Base-by-base conservation (phyloP, 2,329 filamentous ascomycete species). In the Ceratocystis diversiconidia region DNA sequence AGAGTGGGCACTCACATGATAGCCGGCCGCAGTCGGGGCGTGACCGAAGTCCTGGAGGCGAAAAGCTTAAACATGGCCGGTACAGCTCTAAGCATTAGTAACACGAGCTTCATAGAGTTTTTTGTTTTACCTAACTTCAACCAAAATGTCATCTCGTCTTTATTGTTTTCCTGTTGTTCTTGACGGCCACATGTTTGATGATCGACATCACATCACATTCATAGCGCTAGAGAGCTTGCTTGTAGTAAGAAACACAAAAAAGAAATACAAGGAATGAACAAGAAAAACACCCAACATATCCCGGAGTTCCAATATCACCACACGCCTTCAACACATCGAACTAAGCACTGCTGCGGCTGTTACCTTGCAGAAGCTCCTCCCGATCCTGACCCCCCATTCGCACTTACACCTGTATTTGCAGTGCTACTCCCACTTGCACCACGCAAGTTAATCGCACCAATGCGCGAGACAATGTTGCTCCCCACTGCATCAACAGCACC, bases 401-500 rank as follows among this genome's bases (percentile, higher is more conserved):
- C 50, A 12, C 41, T 44, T 5, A 17, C 59, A n/a, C 55, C 28
- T 19, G 25, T 63, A 19, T 62, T 61, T 10, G 61, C 65, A 6
- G 32, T 46, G 61, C 65, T 64, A 36, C 65, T 67, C 22, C 66
- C 66, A 28, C 41, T 50, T 22, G 60, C 65, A 41, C 82, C 82
- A 17, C 87, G 78, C 57, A 95, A 77, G 72, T 89, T 91, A 69
- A 94, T 84, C 66, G 86, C 88, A 5, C 90, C 90, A 70, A 96
- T 94, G 36, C 92, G 82, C 68, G 88, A 88, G 22, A 95, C 90
- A 63, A 96, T 85, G 69, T 92, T 92, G 74, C 87, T 92, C 0
- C 92, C 92, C 0, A 96, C 91, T 0, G 91, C 92, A 75, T 96
- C 92, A 2, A 96, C 92, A 0, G 92, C 92, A 0, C 92, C 92